Base-by-base conservation (phyloP, 2,329 filamentous ascomycete genomes). In the Biscogniauxia mediterranea region DNA sequence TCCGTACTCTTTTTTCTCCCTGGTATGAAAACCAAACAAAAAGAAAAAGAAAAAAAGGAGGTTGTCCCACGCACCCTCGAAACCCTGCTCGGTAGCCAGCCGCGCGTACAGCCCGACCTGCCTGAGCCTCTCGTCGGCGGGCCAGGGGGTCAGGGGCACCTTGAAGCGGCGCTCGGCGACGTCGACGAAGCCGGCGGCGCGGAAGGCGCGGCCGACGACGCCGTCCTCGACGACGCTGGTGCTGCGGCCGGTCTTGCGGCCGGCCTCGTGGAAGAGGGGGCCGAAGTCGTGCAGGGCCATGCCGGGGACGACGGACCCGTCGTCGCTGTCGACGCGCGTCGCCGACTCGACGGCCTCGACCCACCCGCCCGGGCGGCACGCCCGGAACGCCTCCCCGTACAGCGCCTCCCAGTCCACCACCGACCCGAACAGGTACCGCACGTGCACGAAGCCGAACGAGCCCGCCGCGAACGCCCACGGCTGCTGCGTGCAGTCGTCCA, bases 121-220 rank as follows among this genome's bases (percentile, higher is more conserved):
- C 13, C 68, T 66, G 5, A 71, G 58, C 7, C 57, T 64, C n/a
- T 65, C 64, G 32, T 75, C 73, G 42, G 65, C 63, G 1, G 73
- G 64, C 73, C 73, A 75, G 54, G 59, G 69, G 64, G 56, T 73
- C 23, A 42, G 68, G 62, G 54, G 71, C 57, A 87, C 76, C 70
- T 84, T 85, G 65, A 77, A 78, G 15, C 82, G 69, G 38, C 78
- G 76, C 64, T 84, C 80, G 54, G 82, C 75, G 11, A 88, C 79
- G 58, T 88, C 82, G 2, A 82, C 77, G 60, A 86, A 88, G 0
- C 86, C 86, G 1, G 83, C 80, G 26, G 82, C 79, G 68, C 79
- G 76, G 73, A 87, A 83, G 2, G 66, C 70, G 77, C 79, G 84
- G 3, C 71, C 75, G 61, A 83, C 82, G 38, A 86, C 70, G 52